Conservation (phyloP, 192 early-diverging fungal genomes). For the Rhizoclosmatium sp. region DNA sequence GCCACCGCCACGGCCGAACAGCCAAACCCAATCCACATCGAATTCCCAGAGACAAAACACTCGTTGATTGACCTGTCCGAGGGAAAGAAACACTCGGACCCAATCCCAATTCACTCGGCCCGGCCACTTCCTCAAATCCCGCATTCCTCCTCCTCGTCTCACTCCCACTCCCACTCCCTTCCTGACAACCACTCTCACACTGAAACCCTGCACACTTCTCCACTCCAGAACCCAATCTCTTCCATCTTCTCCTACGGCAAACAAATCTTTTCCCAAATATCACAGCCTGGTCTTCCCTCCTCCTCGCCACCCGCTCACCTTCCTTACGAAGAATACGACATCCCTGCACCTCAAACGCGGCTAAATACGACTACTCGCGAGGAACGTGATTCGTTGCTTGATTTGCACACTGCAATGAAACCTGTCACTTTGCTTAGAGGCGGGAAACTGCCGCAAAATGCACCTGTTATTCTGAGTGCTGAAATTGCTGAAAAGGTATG, state of each 20-base stretch:
- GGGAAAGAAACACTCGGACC: neutral
- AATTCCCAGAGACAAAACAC: constrained; percentile 24
- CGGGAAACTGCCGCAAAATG: neutral
- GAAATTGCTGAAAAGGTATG: constrained; percentile 5
- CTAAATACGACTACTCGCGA: constrained; percentile 8
- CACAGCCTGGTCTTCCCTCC: neutral
- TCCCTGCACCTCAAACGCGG: neutral
- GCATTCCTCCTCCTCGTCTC: neutral
- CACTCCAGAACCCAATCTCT: neutral
- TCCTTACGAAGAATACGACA: neutral
- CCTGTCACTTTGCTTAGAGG: constrained; percentile 6
- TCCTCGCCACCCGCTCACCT: neutral
- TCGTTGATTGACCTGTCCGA: constrained; percentile 22
- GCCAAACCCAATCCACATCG: constrained; percentile 32
- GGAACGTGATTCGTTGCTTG: constrained; percentile 13
- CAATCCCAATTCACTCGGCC: neutral
- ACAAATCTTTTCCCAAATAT: constrained; percentile 7
- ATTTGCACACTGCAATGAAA: neutral
- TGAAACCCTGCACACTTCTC: neutral
- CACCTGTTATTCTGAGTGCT: neutral
- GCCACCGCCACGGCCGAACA: neutral
- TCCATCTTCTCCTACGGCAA: constrained; percentile 17
- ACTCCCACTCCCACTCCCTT: neutral
- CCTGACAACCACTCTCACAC: neutral
- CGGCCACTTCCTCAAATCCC: neutral